Evolutionary conservation across 192 early-diverging fungal genomes (phyloP).

Genomic region (Backusella australiensis): DNA sequence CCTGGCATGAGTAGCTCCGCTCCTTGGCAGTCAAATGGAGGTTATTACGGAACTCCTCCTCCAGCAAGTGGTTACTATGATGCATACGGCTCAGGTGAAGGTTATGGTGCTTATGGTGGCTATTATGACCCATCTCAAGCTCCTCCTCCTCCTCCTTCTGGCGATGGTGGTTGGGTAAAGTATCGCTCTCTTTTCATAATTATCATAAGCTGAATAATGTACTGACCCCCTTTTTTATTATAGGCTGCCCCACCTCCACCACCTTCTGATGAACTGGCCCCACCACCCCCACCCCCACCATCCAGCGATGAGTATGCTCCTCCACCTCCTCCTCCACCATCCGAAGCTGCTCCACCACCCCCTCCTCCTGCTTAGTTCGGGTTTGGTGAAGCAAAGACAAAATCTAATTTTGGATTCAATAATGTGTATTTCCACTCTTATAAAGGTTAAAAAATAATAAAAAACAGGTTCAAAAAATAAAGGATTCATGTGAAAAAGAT

Average conservation of each 20-base stretch:
- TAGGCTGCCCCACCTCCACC: neutral
- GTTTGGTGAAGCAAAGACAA: neutral
- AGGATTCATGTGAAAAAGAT: neutral
- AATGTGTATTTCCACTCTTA: neutral
- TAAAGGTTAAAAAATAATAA: neutral
- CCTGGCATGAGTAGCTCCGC: conserved; percentile 19
- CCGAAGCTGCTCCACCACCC: conserved; percentile 38
- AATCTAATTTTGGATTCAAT: neutral
- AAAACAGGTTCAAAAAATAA: neutral
- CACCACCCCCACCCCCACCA: conserved; percentile 36
- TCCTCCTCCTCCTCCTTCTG: conserved; percentile 26
- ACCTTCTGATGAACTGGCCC: conserved; percentile 10
- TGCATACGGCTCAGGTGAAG: neutral
- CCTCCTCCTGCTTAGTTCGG: conserved; percentile 28
- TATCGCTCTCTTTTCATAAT: neutral
- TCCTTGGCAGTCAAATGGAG: conserved; percentile 26
- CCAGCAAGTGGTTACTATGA: neutral
- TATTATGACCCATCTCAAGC: conserved; percentile 34
- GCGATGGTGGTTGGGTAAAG: neutral
- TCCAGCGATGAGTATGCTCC: conserved; percentile 24
- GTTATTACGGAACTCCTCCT: neutral
- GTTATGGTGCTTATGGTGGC: neutral
- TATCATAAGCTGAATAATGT: neutral
- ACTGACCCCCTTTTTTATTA: neutral
- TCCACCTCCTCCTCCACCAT: conserved; percentile 37